A percentile compares a stretch with the other conserved stretches of the same genome.
These are phyloP conservation scores for Bremia lactucae DNA, from an alignment of 352 stramenopile genomes.

Conservation along the genomic window DNA sequence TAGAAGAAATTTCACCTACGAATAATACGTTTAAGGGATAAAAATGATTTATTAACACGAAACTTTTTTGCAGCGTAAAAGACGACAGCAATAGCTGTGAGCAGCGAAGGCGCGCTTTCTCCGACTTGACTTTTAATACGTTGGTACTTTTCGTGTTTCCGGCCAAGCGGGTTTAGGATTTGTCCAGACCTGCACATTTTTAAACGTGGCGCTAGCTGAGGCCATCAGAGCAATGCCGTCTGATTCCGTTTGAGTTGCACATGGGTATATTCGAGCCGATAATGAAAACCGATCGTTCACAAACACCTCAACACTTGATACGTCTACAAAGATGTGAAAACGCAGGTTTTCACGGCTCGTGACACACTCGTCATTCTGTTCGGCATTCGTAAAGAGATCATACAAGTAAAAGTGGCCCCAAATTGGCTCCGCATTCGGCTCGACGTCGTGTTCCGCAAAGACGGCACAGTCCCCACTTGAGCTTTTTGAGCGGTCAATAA, in stretches of 20 bases:
- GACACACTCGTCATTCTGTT: constrained; percentile 18
- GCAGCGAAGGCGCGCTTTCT: no score
- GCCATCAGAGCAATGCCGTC: constrained; percentile 45
- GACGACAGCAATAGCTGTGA: no score
- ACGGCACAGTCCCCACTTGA: constrained; percentile 36
- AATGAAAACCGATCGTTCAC: constrained; percentile 59
- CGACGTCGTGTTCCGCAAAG: constrained; percentile 26
- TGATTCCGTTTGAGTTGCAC: constrained; percentile 17
- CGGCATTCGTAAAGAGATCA: constrained; percentile 19
- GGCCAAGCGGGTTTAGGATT: constrained; percentile 55
- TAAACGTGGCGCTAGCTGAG: constrained; percentile 34
- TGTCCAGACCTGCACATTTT: constrained; percentile 56
- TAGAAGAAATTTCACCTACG: no score
- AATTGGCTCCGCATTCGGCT: constrained; percentile 21
- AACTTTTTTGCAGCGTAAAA: no score
- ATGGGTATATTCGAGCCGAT: constrained; percentile 58
- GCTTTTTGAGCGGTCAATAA: constrained; percentile 43
- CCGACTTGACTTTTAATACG: no score
- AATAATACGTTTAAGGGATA: no score
- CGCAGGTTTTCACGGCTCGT: constrained; percentile 32
- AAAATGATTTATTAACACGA: no score
- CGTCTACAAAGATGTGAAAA: constrained; percentile 59
- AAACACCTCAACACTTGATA: constrained; percentile 62
- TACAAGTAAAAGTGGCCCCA: constrained; percentile 56
- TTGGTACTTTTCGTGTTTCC: constrained; percentile 24